Conservation (phyloP, 305 asterid species). For the Solanum hybrid region DNA sequence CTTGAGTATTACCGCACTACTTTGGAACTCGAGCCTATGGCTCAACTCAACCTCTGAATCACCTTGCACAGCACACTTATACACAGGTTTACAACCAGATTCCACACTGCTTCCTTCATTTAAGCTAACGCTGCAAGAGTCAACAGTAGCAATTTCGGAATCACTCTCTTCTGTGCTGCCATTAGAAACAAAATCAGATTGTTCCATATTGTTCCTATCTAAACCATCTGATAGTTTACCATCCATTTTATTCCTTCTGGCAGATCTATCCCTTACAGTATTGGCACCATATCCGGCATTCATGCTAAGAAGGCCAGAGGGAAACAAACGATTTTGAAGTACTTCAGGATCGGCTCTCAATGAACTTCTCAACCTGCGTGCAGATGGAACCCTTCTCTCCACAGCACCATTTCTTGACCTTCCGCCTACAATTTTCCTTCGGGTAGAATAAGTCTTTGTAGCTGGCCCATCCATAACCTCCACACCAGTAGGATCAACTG, state of each 20-base stretch:
- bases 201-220: slow-evolving; percentile 38
- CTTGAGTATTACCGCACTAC: slow-evolving; percentile 43
- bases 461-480: slow-evolving; percentile 24
- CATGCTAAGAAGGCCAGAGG: slow-evolving; percentile 26
- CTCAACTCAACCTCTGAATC: slow-evolving; percentile 42
- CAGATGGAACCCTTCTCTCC: slow-evolving; percentile 37
- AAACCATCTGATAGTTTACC: slow-evolving; percentile 53
- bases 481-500: slow-evolving; percentile 32
- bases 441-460: slow-evolving; percentile 33
- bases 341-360: slow-evolving; percentile 36
- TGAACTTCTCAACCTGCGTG: slow-evolving; percentile 56
- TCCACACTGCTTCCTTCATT: slow-evolving; percentile 55
- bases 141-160: slow-evolving; percentile 54
- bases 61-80: slow-evolving; percentile 29
- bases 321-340: slow-evolving; percentile 23
- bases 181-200: slow-evolving; percentile 49
- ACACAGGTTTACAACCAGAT: slow-evolving; percentile 39
- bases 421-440: slow-evolving; percentile 37
- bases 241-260: slow-evolving; percentile 56
- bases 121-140: slow-evolving; percentile 51
- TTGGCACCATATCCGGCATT: slow-evolving; percentile 27
- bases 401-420: slow-evolving; percentile 31
- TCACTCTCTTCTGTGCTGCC: slow-evolving; percentile 51
- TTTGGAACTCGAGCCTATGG: slow-evolving; percentile 55
- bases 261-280: slow-evolving; percentile 34